A percentile compares a stretch with the other conserved stretches of the same genome.
phyloP scores from a whole-genome alignment of 257 asterid species.

The Nicotiana attenuata region DNA sequence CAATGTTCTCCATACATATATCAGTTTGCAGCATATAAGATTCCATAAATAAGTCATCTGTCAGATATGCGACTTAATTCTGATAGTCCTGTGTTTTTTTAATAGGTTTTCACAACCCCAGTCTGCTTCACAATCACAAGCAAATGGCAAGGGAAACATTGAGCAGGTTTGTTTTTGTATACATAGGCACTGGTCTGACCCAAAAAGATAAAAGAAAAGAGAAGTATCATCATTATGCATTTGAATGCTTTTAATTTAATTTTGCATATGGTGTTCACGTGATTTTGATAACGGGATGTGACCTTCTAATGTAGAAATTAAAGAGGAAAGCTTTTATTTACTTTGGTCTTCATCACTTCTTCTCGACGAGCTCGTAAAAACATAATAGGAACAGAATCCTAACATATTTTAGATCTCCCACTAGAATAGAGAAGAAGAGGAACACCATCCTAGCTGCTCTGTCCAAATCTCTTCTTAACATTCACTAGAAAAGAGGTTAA shows the following conservation, averaged over 20 bases:
- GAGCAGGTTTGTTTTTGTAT: conserved; percentile 29
- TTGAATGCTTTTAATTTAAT: background rate
- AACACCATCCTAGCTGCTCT: background rate
- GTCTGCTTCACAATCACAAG: conserved; percentile 31
- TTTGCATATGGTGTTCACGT: background rate
- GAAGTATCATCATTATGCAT: background rate
- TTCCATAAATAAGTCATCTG: background rate
- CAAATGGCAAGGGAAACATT: conserved; percentile 16
- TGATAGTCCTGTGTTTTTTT: background rate
- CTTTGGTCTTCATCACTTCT: background rate
- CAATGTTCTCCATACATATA: background rate
- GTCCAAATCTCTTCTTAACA: conserved; percentile 13
- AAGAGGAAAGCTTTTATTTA: background rate
- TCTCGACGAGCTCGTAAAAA: no score
- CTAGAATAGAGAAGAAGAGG: background rate
- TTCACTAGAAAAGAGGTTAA: background rate
- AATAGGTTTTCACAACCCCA: conserved; percentile 49
- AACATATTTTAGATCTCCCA: background rate
- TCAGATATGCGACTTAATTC: background rate
- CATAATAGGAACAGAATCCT: background rate
- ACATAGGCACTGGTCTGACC: background rate
- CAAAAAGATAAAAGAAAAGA: background rate
- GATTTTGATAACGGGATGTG: background rate
- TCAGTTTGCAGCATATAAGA: background rate
- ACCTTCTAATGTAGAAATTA: background rate